phyloP scores from a whole-genome alignment of 352 stramenopile species.

The Plasmopara muralis region DNA sequence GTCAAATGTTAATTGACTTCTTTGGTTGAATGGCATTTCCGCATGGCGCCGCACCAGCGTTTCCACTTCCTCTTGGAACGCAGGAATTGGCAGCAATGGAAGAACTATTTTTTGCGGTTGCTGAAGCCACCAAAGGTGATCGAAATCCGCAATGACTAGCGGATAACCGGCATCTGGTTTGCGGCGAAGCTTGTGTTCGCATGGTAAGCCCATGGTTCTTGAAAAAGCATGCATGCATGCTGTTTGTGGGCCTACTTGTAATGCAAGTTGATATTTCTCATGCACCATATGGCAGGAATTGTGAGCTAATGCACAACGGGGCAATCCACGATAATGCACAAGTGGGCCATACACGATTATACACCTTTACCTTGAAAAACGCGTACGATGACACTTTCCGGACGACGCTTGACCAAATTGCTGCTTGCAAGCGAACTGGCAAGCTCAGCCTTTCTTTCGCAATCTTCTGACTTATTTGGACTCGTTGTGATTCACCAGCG shows the following conservation, averaged over 20 bases:
- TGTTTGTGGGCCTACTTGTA: neutral
- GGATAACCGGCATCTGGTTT: neutral
- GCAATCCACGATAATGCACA: no score
- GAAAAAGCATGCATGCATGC: neutral
- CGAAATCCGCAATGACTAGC: neutral
- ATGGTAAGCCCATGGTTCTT: neutral
- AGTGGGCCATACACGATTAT: no score
- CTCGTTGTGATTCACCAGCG: no score
- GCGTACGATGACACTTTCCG: no score
- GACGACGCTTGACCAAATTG: no score
- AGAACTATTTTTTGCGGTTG: neutral
- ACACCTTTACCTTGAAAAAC: no score
- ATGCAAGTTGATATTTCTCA: neutral
- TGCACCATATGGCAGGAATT: neutral
- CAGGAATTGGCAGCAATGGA: neutral
- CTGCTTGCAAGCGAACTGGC: no score
- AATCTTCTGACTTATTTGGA: no score
- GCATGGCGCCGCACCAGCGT: neutral
- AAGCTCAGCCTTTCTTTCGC: no score
- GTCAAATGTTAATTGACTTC: no score
- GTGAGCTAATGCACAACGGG: no score
- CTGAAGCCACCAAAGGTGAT: neutral
- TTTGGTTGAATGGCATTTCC: no score
- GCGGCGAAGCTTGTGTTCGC: neutral
- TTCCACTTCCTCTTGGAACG: neutral